These are phyloP conservation scores for Entomortierella beljakovae DNA, from an alignment of 192 early-diverging fungal genomes.

Conservation along the genomic window DNA sequence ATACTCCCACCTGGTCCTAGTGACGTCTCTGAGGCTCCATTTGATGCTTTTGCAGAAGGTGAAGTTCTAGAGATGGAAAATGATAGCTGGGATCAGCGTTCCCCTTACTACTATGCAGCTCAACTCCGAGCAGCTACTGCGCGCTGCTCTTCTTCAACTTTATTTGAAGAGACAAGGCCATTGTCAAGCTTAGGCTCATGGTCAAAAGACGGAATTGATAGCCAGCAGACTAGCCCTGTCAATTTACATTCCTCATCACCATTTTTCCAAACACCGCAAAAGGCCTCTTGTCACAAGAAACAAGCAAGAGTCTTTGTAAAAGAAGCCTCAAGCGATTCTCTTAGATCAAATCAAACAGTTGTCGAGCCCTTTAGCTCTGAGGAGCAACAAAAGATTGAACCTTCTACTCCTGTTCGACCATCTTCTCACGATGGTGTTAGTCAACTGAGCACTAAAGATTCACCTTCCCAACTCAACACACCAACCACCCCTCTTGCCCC, in stretches of 20 bases:
- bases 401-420: slow-evolving; percentile 25
- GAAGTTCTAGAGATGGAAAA: slow-evolving; percentile 23
- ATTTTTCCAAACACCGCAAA: slow-evolving; percentile 10
- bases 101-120: slow-evolving; percentile 3
- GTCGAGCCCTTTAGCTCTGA: too few species aligned
- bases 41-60: slow-evolving; percentile 40
- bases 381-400: slow-evolving; percentile 27
- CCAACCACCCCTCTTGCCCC: slow-evolving; percentile 33
- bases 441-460: slow-evolving; percentile 15
- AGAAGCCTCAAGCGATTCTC: not conserved
- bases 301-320: not conserved
- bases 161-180: slow-evolving; percentile 38
- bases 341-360: too few species aligned
- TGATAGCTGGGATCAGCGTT: slow-evolving; percentile 1
- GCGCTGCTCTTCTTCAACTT: slow-evolving; percentile 47
- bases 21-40: slow-evolving; percentile 35
- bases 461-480: slow-evolving; percentile 6
- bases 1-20: slow-evolving; percentile 24
- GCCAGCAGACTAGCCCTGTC: slow-evolving; percentile 4
- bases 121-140: slow-evolving; percentile 17
- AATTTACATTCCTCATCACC: not conserved
- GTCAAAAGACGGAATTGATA: slow-evolving; percentile 16
- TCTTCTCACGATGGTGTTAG: not conserved
- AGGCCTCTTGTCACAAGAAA: not conserved
- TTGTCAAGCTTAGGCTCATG: slow-evolving; percentile 7